Conservation (phyloP, 2,329 filamentous ascomycete species). For the Acephala macrosclerotiorum region DNA sequence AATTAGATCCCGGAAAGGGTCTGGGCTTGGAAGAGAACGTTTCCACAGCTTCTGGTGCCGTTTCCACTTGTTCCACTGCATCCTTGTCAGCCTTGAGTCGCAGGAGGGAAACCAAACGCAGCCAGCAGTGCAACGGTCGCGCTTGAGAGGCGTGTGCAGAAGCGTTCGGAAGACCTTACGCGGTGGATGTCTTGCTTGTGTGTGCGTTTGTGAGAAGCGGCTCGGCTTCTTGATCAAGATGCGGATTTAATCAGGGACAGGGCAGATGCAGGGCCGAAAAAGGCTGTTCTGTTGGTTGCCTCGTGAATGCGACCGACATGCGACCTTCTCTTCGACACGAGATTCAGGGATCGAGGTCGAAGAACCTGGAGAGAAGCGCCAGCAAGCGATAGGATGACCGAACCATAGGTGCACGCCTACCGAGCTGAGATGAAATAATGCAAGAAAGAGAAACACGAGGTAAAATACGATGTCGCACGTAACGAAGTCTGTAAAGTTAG, state of each 20-base stretch:
- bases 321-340: constrained; percentile 4
- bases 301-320: background rate
- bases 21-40: background rate
- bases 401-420: background rate
- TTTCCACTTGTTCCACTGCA: constrained; percentile 21
- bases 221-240: background rate
- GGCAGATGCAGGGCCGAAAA: background rate
- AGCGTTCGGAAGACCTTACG: background rate
- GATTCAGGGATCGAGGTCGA: background rate
- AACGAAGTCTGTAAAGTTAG: background rate
- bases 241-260: background rate
- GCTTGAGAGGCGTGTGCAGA: constrained; percentile 3
- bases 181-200: background rate
- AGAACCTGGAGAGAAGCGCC: constrained; percentile 10
- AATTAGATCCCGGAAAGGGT: too few relatives aligned
- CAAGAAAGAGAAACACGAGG: background rate
- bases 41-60: constrained; percentile 21
- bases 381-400: constrained; percentile 1
- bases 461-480: background rate
- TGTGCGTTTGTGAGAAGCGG: background rate
- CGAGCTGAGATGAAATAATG: background rate
- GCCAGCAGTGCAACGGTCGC: constrained; percentile 13
- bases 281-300: background rate
- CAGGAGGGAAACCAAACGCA: background rate
- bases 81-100: background rate